phyloP scores from a whole-genome alignment of 768 basidiomycete species.

The Mycena epipterygia region DNA sequence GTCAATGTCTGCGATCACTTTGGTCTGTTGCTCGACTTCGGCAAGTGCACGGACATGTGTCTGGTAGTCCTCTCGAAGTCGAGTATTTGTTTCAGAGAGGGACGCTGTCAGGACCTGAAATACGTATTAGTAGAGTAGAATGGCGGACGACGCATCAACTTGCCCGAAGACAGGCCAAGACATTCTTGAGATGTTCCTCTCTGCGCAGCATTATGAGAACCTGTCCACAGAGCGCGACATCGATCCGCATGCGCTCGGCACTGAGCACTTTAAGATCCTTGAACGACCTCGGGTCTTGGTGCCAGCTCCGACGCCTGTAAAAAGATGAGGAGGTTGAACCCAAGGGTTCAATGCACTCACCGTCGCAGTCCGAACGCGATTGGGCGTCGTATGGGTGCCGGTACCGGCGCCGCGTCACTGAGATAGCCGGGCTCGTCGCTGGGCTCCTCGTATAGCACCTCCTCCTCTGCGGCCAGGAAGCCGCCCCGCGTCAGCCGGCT shows the following conservation, averaged over 20 bases:
- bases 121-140: conserved; percentile 23
- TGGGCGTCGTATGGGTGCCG: conserved; percentile 32
- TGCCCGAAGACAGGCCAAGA: conserved; percentile 71
- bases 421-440: conserved; percentile 31
- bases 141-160: conserved; percentile 20
- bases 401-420: conserved; percentile 28
- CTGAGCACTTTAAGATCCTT: conserved; percentile 62
- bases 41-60: conserved; percentile 62
- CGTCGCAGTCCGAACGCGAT: conserved; percentile 42
- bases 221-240: conserved; percentile 85
- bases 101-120: conserved; percentile 63
- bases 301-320: conserved; percentile 73
- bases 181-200: conserved; percentile 76
- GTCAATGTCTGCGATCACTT: conserved; percentile 66
- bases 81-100: conserved; percentile 67
- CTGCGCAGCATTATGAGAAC: conserved; percentile 77
- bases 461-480: conserved; percentile 21
- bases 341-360: conserved; percentile 41
- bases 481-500: conserved; percentile 20
- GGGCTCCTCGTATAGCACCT: conserved; percentile 27
- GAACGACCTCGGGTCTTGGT: conserved; percentile 66
- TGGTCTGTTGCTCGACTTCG: conserved; percentile 60
- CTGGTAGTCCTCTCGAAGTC: conserved; percentile 72
- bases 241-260: conserved; percentile 78
- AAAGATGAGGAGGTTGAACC: not conserved